Conservation (phyloP, 1,284 basidiomycete species). For the Ceratobasidium sp. region DNA sequence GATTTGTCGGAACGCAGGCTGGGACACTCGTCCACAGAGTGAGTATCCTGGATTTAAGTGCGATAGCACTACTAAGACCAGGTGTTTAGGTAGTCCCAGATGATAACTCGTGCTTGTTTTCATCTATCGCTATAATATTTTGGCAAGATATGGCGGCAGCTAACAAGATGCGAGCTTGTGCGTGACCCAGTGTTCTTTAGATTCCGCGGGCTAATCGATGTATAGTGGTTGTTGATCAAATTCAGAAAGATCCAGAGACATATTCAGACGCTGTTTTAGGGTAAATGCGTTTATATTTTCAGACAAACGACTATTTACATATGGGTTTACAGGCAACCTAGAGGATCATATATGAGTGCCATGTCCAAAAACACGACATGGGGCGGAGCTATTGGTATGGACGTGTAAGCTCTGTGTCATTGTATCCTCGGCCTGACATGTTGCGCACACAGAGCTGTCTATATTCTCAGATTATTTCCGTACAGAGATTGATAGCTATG, state of each 20-base stretch:
- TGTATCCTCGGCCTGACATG: not conserved
- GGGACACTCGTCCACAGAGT: slow-evolving; percentile 78
- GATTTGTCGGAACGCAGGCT: slow-evolving; percentile 66
- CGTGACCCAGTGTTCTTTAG: slow-evolving; percentile 46
- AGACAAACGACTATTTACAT: slow-evolving; percentile 18
- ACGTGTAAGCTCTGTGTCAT: slow-evolving; percentile 7
- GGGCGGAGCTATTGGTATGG: slow-evolving; percentile 85
- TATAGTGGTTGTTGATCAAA: slow-evolving; percentile 83
- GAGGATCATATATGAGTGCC: slow-evolving; percentile 79
- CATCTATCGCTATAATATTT: slow-evolving; percentile 83
- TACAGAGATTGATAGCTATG: slow-evolving; percentile 89
- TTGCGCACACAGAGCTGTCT: slow-evolving; percentile 66
- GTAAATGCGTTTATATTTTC: slow-evolving; percentile 58
- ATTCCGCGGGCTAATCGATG: not conserved
- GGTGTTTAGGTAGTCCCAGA: slow-evolving; percentile 81
- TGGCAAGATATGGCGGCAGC: slow-evolving; percentile 80
- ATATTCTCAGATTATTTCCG: slow-evolving; percentile 83
- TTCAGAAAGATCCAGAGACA: slow-evolving; percentile 72
- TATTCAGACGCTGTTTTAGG: slow-evolving; percentile 88
- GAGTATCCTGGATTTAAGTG: slow-evolving; percentile 49
- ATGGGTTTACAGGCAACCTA: slow-evolving; percentile 64
- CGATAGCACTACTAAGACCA: not conserved
- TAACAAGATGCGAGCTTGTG: slow-evolving; percentile 69
- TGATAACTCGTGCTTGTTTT: slow-evolving; percentile 94
- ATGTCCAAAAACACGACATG: slow-evolving; percentile 84